These are phyloP conservation scores for Neopestalotiopsis sp. DNA, from an alignment of 2,329 filamentous ascomycete species.

Conservation along the genomic window DNA sequence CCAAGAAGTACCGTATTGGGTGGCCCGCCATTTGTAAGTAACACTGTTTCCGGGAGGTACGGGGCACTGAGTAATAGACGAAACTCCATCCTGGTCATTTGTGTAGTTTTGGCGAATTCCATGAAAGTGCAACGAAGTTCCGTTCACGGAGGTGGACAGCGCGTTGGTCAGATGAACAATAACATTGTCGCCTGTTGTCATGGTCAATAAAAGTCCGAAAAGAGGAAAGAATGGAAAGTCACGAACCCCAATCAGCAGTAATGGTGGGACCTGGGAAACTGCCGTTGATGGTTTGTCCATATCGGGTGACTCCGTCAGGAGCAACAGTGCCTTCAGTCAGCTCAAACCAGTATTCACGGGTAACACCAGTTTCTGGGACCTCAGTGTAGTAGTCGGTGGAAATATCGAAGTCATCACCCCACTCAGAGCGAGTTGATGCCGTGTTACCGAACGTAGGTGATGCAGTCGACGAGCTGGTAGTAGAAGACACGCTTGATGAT, in stretches of 20 bases:
- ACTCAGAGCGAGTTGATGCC: conserved; percentile 19
- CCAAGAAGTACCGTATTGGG: conserved; percentile 58
- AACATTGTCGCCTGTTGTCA: conserved; percentile 32
- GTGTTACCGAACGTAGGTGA: conserved; percentile 7
- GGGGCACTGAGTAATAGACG: conserved; percentile 52
- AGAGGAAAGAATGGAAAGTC: conserved; percentile 25
- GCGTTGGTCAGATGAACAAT: conserved; percentile 58
- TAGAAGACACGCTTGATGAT: not conserved
- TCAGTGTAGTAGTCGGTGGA: conserved; percentile 49
- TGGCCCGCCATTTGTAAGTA: conserved; percentile 60
- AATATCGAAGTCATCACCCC: conserved; percentile 48
- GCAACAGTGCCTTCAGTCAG: conserved; percentile 43
- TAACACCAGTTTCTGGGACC: conserved; percentile 52
- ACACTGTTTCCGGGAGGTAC: conserved; percentile 54
- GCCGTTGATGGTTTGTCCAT: conserved; percentile 56
- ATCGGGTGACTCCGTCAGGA: conserved; percentile 51
- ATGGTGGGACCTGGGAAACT: conserved; percentile 65
- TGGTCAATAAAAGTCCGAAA: not conserved
- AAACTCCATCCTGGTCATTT: conserved; percentile 61
- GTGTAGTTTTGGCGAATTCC: conserved; percentile 61
- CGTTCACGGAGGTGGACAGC: conserved; percentile 49
- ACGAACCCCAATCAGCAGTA: conserved; percentile 53
- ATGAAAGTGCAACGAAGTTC: conserved; percentile 67
- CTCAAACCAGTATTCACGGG: conserved; percentile 53
- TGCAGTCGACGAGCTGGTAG: not conserved